phyloP scores from a whole-genome alignment of 2,329 filamentous ascomycete species.

The Diaporthe sp. region DNA sequence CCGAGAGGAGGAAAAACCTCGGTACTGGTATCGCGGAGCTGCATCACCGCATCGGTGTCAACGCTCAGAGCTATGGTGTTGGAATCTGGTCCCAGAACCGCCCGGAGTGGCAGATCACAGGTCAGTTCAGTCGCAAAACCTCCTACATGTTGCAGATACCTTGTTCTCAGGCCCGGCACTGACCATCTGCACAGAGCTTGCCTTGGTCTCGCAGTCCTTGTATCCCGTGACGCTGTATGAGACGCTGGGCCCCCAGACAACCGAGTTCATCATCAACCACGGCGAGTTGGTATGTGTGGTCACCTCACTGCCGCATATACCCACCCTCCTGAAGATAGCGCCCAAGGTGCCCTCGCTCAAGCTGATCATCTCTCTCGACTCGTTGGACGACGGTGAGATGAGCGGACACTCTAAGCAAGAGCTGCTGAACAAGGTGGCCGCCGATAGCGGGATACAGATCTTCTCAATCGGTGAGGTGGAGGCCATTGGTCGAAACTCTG shows the following conservation, averaged over 20 bases:
- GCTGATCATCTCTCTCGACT: conserved; percentile 88
- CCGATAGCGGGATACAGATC: conserved; percentile 81
- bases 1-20: conserved; percentile 83
- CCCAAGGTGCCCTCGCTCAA: conserved; percentile 85
- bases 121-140: conserved; percentile 55
- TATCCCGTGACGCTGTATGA: conserved; percentile 97
- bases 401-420: conserved; percentile 83
- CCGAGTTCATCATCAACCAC: conserved; percentile 97
- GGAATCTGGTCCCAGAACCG: conserved; percentile 91
- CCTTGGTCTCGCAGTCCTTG: conserved; percentile 86
- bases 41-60: conserved; percentile 79
- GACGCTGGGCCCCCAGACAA: conserved; percentile 90
- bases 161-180: neutral
- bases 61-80: conserved; percentile 77
- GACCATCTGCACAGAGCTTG: conserved; percentile 74
- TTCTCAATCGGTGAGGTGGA: conserved; percentile 87
- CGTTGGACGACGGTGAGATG: conserved; percentile 83
- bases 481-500: conserved; percentile 79
- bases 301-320: conserved; percentile 85
- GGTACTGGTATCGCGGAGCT: conserved; percentile 89
- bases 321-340: conserved; percentile 83
- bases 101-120: conserved; percentile 89
- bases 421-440: conserved; percentile 81
- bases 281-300: conserved; percentile 81
- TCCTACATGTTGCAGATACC: neutral